phyloP scores from a whole-genome alignment of 176 grass and related monocot species.

The Saccharum officinarum region DNA sequence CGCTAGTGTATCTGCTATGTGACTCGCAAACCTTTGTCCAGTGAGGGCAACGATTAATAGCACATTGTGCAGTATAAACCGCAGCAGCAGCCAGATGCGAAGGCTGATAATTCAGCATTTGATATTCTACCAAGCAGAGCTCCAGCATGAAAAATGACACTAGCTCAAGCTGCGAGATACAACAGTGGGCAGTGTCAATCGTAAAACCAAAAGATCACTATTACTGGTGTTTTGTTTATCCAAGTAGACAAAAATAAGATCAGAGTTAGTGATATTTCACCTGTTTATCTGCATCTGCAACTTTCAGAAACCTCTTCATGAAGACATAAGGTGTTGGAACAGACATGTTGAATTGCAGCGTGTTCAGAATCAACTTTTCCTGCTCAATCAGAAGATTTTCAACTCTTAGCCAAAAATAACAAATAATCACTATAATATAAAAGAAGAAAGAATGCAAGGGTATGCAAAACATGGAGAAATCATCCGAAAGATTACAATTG shows the following conservation, averaged over 20 bases:
- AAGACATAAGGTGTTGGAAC: conserved; percentile 88
- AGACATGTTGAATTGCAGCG: conserved; percentile 84
- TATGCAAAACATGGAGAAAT: neutral
- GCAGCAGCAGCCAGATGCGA: conserved; percentile 83
- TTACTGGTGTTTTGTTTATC: neutral
- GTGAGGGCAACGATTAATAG: conserved; percentile 52
- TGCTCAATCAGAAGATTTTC: conserved; percentile 45
- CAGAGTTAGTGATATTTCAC: conserved; percentile 35
- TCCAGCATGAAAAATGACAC: conserved; percentile 84
- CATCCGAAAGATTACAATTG: conserved; percentile 10
- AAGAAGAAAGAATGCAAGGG: neutral
- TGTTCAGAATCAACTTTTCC: conserved; percentile 74
- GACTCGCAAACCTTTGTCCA: conserved; percentile 74
- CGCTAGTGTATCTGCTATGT: conserved; percentile 71
- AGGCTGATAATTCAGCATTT: conserved; percentile 78
- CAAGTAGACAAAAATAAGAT: conserved; percentile 2
- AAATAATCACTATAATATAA: conserved; percentile 5
- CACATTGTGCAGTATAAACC: conserved; percentile 80
- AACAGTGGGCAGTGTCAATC: conserved; percentile 16
- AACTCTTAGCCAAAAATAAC: neutral
- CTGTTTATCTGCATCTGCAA: conserved; percentile 73
- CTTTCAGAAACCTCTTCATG: conserved; percentile 92
- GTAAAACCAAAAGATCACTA: neutral
- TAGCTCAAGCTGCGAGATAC: conserved; percentile 63
- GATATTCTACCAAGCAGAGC: conserved; percentile 77